phyloP scores from a whole-genome alignment of 2,329 filamentous ascomycete genomes.

The Cladophialophora carrionii region DNA sequence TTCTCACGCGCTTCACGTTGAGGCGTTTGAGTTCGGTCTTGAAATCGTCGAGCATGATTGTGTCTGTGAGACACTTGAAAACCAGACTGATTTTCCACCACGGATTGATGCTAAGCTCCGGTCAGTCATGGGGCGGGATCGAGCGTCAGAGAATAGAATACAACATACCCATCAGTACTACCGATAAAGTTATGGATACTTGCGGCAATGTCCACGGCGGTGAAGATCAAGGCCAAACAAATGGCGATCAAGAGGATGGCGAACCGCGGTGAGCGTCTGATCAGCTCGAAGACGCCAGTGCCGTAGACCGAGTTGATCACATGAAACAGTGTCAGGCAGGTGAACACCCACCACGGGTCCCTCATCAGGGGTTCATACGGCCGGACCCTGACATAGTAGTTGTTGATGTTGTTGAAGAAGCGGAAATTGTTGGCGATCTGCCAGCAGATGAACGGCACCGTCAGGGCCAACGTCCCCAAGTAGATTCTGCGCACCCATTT shows the following conservation, averaged over 20 bases:
- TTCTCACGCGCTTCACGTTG: constrained; percentile 34
- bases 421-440: constrained; percentile 69
- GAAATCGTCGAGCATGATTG: constrained; percentile 69
- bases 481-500: constrained; percentile 47
- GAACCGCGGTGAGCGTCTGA: constrained; percentile 65
- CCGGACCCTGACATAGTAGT: constrained; percentile 59
- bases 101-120: constrained; percentile 55
- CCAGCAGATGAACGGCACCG: constrained; percentile 66
- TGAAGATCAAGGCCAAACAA: constrained; percentile 63
- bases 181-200: constrained; percentile 52
- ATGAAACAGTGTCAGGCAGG: constrained; percentile 62
- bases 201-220: constrained; percentile 63
- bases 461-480: constrained; percentile 61
- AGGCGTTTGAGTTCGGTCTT: constrained; percentile 54
- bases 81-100: constrained; percentile 65
- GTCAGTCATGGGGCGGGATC: constrained; percentile 9
- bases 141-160: not conserved
- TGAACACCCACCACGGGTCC: constrained; percentile 72
- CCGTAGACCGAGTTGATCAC: constrained; percentile 58
- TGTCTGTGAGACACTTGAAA: constrained; percentile 70
- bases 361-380: constrained; percentile 64
- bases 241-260: constrained; percentile 64
- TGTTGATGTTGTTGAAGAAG: constrained; percentile 62
- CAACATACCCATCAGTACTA: constrained; percentile 36
- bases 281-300: constrained; percentile 60